Percentiles rank a stretch among this genome's conserved stretches.
Evolutionary conservation across 148 eudicot genomes (phyloP).

Genomic region (Chenopodium quinoa): DNA sequence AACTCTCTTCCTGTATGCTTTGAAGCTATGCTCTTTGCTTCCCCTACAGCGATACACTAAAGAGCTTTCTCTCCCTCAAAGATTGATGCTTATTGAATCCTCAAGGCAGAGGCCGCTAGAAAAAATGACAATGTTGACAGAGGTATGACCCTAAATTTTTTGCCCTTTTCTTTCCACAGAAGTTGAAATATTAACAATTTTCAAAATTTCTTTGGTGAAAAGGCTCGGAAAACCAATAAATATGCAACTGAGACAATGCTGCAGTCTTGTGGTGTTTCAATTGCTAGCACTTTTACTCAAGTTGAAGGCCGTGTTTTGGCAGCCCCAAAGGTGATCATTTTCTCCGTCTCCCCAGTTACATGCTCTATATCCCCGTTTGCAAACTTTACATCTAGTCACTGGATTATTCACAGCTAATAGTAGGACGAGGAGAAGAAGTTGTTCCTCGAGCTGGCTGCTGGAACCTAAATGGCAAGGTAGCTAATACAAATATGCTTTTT

Average conservation of each 20-base stretch:
- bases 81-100: constrained; percentile 15
- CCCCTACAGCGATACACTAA: constrained; percentile 29
- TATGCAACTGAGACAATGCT: constrained; percentile 22
- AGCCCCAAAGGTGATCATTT: constrained; percentile 19
- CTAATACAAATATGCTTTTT: neutral
- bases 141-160: neutral
- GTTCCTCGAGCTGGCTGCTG: constrained; percentile 1
- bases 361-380: neutral
- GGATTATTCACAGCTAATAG: neutral
- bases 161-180: too few species aligned
- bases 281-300: neutral
- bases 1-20: neutral
- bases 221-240: constrained; percentile 12
- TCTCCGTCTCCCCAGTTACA: neutral
- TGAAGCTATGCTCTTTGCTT: constrained; percentile 21
- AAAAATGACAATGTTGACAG: constrained; percentile 21
- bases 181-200: neutral
- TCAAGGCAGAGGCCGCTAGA: constrained; percentile 29
- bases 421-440: neutral
- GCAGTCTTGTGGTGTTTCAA: constrained; percentile 15
- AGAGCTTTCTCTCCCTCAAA: constrained; percentile 3
- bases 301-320: constrained; percentile 22
- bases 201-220: neutral
- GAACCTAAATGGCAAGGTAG: neutral
- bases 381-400: neutral